Conservation (phyloP, 371 early-diverging fungal genomes). For the Mortierella sp. region DNA sequence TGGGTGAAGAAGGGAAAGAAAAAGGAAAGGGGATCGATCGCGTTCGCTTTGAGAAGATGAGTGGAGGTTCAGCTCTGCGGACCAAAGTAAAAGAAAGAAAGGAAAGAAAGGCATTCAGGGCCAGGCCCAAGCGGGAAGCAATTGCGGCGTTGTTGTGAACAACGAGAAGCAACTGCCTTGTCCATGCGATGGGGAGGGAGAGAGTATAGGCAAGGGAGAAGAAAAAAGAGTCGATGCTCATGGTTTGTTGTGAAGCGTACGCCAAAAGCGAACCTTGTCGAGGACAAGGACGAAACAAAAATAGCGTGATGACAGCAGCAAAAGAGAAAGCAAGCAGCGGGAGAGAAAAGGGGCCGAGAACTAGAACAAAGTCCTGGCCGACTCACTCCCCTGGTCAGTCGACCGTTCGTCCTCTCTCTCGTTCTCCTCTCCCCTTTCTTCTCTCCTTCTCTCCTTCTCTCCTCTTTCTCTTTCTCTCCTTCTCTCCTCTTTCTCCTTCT, state of each 20-base stretch:
- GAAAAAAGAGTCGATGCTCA: not conserved
- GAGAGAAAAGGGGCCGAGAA: not conserved
- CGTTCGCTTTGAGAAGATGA: no score
- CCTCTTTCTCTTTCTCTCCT: not conserved
- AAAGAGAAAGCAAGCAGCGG: not conserved
- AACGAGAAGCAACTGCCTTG: not conserved
- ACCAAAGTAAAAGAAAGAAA: not conserved
- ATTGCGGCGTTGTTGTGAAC: not conserved
- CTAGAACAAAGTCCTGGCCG: not conserved
- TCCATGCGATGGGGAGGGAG: not conserved
- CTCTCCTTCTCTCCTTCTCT: not conserved
- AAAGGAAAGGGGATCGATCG: no score
- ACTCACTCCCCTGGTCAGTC: not conserved
- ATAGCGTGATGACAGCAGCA: conserved; percentile 8
- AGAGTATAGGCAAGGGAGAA: not conserved
- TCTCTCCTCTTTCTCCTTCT: not conserved
- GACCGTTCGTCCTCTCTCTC: not conserved
- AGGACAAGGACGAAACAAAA: not conserved
- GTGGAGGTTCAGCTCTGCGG: no score
- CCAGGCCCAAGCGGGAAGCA: not conserved
- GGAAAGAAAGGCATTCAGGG: not conserved
- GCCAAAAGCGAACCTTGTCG: not conserved
- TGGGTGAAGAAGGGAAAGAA: no score
- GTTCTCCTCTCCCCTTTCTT: not conserved
- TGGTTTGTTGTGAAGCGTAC: not conserved